Conservation (phyloP, 2,329 filamentous ascomycete species). For the Zymoseptoria tritici region DNA sequence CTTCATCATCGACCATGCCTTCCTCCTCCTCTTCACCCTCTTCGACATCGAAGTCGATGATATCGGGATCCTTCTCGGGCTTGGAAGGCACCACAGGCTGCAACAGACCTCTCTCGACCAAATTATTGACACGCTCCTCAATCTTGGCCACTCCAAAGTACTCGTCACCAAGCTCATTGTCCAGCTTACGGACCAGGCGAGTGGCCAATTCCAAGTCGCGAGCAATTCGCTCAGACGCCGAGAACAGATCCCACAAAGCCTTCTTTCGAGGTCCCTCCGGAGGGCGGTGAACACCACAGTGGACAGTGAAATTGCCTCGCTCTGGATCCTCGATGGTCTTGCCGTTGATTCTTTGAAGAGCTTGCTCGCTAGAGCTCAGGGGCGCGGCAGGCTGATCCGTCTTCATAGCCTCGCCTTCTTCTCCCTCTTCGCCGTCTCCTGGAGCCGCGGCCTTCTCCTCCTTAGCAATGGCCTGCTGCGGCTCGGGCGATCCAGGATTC, state of each 20-base stretch:
- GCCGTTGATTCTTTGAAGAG: constrained; percentile 88
- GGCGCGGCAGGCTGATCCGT: constrained; percentile 7
- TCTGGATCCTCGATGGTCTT: constrained; percentile 94
- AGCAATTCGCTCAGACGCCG: constrained; percentile 84
- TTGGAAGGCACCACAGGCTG: constrained; percentile 54
- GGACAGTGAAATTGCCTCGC: constrained; percentile 92
- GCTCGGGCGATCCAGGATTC: constrained; percentile 52
- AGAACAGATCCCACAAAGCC: constrained; percentile 94
- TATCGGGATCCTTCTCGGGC: constrained; percentile 49
- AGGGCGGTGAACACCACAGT: constrained; percentile 91
- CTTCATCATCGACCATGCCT: constrained; percentile 50
- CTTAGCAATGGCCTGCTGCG: constrained; percentile 59
- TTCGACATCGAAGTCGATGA: constrained; percentile 62
- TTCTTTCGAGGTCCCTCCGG: constrained; percentile 83
- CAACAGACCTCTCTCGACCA: constrained; percentile 68
- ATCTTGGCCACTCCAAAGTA: constrained; percentile 73
- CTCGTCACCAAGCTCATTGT: constrained; percentile 70
- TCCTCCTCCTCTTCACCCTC: constrained; percentile 62
- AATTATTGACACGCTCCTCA: constrained; percentile 76
- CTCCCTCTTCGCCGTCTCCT: constrained; percentile 14
- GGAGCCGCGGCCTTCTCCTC: constrained; percentile 51
- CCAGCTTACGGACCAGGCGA: constrained; percentile 74
- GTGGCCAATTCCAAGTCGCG: constrained; percentile 80
- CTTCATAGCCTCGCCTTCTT: constrained; percentile 14
- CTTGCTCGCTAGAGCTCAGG: constrained; percentile 54